Evolutionary conservation across 2,329 filamentous ascomycete genomes (phyloP), one percentile per base, ranked within the genome.

Genomic region (Calonectria leucothoes): DNA sequence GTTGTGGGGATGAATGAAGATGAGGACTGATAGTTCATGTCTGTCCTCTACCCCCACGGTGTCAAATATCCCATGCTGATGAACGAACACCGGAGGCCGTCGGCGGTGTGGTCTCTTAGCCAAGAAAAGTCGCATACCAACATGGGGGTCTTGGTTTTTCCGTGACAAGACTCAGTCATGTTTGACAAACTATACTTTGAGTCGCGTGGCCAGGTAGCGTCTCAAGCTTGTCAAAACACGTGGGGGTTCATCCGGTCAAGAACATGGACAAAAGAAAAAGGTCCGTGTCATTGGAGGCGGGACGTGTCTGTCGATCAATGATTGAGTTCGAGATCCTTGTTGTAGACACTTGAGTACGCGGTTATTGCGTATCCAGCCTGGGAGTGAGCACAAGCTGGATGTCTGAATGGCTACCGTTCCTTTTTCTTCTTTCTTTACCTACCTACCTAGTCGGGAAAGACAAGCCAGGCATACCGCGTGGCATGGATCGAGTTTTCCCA

Each of bases 401-500:
- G 55, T 61, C 55, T 29, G 6, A 37, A 61, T 61, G 35, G 23
- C 17, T 37, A 37, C 23, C 33, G 6, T 8, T 23, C 6, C 33
- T 15, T n/a, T 55, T n/a, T 45, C 25, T 29, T 17, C 25, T n/a
- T n/a, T n/a, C n/a, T n/a, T 45, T 27, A 25, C 12, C 35, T 61
- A 61, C 55, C 55, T 61, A 39, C 55, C 55, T 35, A 61, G 33
- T 61, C 12, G n/a, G 55, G 55, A 23, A 57, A 23, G 52, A 7
- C 12, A 27, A 17, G n/a, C 55, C 33, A 39, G 6, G 33, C 35
- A 20, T 61, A 33, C 35, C 55, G 33, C 55, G 55, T 61, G 55
- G 55, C 55, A 61, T 61, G 55, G 14, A 37, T 61, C 55, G 55
- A 39, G 55, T 61, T 61, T 61, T 61, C 55, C 55, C 55, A 4